Evolutionary conservation across 1,139 yeast species (phyloP), one percentile per base, ranked within the genome.

Genomic region (Yamadazyma dushanensis): DNA sequence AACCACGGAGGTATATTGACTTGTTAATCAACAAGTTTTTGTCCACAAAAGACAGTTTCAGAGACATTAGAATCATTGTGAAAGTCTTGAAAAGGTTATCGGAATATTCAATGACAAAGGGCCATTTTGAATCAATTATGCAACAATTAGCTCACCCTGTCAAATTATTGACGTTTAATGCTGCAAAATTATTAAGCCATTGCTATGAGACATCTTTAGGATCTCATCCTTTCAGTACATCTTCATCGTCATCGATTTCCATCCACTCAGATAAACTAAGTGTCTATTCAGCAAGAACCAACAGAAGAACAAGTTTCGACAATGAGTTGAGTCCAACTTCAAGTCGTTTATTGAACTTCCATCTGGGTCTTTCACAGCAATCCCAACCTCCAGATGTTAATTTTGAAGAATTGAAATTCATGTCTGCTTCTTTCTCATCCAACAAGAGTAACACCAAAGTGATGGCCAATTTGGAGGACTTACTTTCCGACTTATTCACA

Each of bases 31-130:
- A 40, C 8, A 60, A 46, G 42, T 67, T 55, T 44, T 51, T 50
- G 26, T 56, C 53, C 16, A 45, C 51, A 18, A 54, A 48, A 30
- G 61, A 56, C n/a, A 59, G 57, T 38, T 49, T 66, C 34, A 57
- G 54, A 37, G 64, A 55, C 38, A 59, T 59, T 2, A 49, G 57
- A 25, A 45, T 66, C 6, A 44, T 69, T 6, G 61, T 72, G 2
- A 72, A 70, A 40, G 64, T 73, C 2, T 50, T 74, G 3, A 60
- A 61, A 33, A 63, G 65, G 2, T 52, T 66, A 34, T 54, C 69
- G 2, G 70, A 63, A 36, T 51, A 57, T 32, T 55, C 57, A 13
- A 50, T 50, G 5, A 61, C 64, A 3, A 33, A 33, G n/a, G 41
- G 40, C 1, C 44, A 52, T 4, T 69, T 64, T 39, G 26, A 42